Conservation (phyloP, 2,329 filamentous ascomycete species). For the Seiridium unicorne region DNA sequence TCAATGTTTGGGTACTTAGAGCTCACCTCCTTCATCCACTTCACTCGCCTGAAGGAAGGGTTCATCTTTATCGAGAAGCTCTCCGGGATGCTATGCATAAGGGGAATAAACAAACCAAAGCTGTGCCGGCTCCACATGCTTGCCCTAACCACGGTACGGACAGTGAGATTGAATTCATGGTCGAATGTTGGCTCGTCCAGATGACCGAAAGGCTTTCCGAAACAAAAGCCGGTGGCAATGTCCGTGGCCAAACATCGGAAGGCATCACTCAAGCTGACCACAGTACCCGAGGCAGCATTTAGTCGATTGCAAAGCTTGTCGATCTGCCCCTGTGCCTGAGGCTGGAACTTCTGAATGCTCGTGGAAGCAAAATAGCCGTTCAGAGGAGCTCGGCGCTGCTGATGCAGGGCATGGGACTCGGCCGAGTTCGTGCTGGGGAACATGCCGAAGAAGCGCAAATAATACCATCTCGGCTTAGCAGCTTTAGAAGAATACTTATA, state of each 20-base stretch:
- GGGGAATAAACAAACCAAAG: conserved; percentile 15
- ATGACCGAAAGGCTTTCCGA: conserved; percentile 19
- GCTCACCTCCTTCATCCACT: conserved; percentile 22
- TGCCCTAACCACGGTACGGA: conserved; percentile 16
- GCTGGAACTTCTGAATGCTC: conserved; percentile 22
- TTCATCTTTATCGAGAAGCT: conserved; percentile 17
- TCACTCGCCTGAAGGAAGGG: conserved; percentile 19
- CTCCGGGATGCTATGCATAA: conserved; percentile 20
- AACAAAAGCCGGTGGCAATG: conserved; percentile 22
- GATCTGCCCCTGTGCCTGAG: conserved; percentile 17
- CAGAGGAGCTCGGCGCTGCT: conserved; percentile 18
- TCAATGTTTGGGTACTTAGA: not conserved
- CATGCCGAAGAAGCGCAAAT: conserved; percentile 21
- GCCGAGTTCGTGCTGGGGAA: conserved; percentile 23
- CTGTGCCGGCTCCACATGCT: conserved; percentile 19
- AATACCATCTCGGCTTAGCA: conserved; percentile 22
- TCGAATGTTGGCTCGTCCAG: conserved; percentile 22
- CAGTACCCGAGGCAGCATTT: conserved; percentile 5
- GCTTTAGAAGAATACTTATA: conserved; percentile 21
- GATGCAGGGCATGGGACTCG: conserved; percentile 21
- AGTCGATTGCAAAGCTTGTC: conserved; percentile 17
- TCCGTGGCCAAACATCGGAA: conserved; percentile 22
- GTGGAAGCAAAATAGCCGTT: conserved; percentile 21
- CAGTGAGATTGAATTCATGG: conserved; percentile 20
- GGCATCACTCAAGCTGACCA: conserved; percentile 19